Percentiles rank a stretch among this genome's conserved stretches.
Conservation (phyloP, 2,329 filamentous ascomycete species). For the Scedosporium minutisporum region DNA sequence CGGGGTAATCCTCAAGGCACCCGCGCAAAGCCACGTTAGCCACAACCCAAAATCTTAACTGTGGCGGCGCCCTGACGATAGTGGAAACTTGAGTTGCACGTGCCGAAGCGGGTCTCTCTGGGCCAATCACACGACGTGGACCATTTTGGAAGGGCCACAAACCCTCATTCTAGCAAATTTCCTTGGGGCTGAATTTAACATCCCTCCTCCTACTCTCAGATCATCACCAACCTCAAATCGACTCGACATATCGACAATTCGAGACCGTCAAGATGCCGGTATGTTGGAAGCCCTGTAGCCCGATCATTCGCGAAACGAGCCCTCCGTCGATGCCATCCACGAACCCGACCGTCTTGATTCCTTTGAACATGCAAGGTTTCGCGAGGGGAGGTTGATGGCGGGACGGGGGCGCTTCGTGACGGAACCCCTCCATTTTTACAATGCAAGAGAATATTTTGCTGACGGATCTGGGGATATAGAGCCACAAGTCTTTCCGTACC, state of each 20-base stretch:
- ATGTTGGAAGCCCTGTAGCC: constrained; percentile 13
- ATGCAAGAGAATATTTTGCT: not conserved
- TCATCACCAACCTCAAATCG: constrained; percentile 3
- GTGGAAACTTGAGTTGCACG: not conserved
- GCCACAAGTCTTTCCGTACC: constrained; percentile 99
- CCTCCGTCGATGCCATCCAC: not conserved
- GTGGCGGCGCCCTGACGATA: not conserved
- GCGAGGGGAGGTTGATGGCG: not conserved
- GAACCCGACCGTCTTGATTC: not conserved
- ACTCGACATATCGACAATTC: constrained; percentile 4
- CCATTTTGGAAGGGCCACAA: constrained; percentile 4
- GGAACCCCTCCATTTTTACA: not conserved
- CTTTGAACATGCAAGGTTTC: not conserved
- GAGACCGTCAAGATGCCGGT: constrained; percentile 31
- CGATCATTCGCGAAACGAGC: not conserved
- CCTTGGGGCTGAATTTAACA: constrained; percentile 3
- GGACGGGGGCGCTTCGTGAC: not conserved
- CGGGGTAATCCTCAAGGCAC: not conserved
- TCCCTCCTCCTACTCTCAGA: constrained; percentile 3
- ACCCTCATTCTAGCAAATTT: constrained; percentile 8
- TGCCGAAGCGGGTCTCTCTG: not conserved
- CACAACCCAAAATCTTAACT: not conserved
- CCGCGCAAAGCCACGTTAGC: not conserved
- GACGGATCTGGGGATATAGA: constrained; percentile 42
- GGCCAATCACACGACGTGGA: not conserved